Percentiles rank a stretch among this genome's conserved stretches.
These are phyloP conservation scores for Nigrospora sphaerica DNA, from an alignment of 2,329 filamentous ascomycete species.

Conservation along the genomic window DNA sequence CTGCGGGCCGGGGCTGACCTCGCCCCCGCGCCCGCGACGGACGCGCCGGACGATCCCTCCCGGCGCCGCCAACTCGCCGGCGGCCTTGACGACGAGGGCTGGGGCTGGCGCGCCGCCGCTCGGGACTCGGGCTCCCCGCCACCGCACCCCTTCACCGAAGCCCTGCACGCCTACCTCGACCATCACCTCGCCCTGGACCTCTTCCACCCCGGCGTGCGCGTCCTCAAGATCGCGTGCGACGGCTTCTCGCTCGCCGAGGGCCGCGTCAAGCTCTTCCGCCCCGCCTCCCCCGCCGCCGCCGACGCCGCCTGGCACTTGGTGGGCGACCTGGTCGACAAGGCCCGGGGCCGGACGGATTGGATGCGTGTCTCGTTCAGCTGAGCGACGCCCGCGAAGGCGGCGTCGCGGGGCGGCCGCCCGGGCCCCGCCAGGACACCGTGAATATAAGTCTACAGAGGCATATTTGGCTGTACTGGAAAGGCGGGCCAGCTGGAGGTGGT, in stretches of 20 bases:
- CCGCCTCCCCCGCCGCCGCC: neutral
- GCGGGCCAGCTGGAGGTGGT: no score
- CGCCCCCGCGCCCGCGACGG: slow-evolving; percentile 22
- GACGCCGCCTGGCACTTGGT: slow-evolving; percentile 9
- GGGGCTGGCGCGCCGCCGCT: slow-evolving; percentile 36
- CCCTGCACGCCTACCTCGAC: slow-evolving; percentile 40
- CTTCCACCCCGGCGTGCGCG: slow-evolving; percentile 45
- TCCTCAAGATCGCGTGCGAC: slow-evolving; percentile 47
- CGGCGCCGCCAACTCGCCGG: slow-evolving; percentile 30
- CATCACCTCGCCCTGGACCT: slow-evolving; percentile 48
- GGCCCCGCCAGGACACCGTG: no score
- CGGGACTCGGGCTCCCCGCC: neutral
- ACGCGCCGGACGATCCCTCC: neutral
- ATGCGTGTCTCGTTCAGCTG: no score
- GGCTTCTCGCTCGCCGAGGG: slow-evolving; percentile 47
- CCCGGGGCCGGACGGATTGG: neutral
- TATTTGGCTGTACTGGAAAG: no score
- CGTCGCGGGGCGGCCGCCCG: no score
- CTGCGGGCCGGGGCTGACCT: slow-evolving; percentile 28
- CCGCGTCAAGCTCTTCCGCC: slow-evolving; percentile 39
- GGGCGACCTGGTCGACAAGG: slow-evolving; percentile 1
- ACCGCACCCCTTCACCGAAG: slow-evolving; percentile 38
- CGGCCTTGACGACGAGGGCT: slow-evolving; percentile 41
- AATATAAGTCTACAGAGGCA: no score
- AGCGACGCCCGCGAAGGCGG: no score